A percentile compares a stretch with the other conserved stretches of the same genome.
Conservation (phyloP, 192 early-diverging fungal genomes). For the Dispira simplex region DNA sequence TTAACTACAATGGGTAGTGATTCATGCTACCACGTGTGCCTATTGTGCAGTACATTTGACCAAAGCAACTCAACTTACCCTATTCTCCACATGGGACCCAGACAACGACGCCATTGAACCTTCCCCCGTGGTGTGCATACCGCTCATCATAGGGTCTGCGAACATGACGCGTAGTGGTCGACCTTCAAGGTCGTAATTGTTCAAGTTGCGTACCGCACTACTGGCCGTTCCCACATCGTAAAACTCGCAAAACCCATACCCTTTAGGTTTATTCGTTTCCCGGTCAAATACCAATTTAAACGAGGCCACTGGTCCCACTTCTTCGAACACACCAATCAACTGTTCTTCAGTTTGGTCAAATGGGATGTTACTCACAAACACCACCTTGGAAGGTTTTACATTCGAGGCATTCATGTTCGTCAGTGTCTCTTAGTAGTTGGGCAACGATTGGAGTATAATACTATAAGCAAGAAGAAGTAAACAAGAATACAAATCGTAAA, state of each 20-base stretch:
- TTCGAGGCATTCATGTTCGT: neutral
- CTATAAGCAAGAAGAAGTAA: too few species aligned
- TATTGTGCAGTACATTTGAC: neutral
- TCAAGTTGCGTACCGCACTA: conserved; percentile 86
- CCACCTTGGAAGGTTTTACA: neutral
- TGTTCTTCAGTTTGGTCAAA: conserved; percentile 90
- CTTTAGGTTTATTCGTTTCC: conserved; percentile 73
- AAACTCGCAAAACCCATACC: conserved; percentile 91
- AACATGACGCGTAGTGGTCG: conserved; percentile 83
- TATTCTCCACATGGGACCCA: neutral
- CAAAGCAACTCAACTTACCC: neutral
- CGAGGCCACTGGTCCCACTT: conserved; percentile 72
- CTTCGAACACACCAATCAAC: conserved; percentile 78
- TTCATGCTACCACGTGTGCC: too few species aligned
- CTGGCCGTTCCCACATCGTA: conserved; percentile 83
- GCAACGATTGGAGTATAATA: too few species aligned
- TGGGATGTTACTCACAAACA: conserved; percentile 53
- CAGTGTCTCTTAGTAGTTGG: too few species aligned
- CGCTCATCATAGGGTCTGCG: conserved; percentile 40
- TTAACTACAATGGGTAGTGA: neutral
- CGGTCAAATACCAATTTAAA: conserved; percentile 86
- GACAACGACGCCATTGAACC: neutral
- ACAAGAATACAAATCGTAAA: too few species aligned
- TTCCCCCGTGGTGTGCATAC: conserved; percentile 11
- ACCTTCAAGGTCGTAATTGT: conserved; percentile 79